Evolutionary conservation across 805 yeast genomes (phyloP), one percentile per base, ranked within the genome.

Genomic region (Yamadazyma takamatsuzukensis): DNA sequence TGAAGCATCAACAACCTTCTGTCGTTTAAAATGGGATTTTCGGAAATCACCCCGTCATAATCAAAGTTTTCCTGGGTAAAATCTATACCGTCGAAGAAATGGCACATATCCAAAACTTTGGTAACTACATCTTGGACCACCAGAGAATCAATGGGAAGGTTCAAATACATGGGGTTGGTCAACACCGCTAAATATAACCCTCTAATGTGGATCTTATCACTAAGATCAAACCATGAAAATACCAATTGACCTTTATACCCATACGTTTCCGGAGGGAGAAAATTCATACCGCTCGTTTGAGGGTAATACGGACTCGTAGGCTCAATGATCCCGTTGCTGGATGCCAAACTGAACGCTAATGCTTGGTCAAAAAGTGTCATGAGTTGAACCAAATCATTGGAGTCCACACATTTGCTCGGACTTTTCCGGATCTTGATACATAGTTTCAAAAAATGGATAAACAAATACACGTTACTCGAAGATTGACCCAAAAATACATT

Each of bases 161-260:
- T 30, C 15, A 37, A 27, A 21, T 39, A 44, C 39, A 32, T 33
- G 3, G 29, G 27, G 21, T 39, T 36, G n/a, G 39, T 37, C 31
- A 60, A 44, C 17, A 67, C 36, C 7, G 61, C 39, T 36, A 70
- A 26, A 36, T 58, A 41, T 24, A 59, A 47, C 23, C 64, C 56
- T 41, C 59, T 34, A 18, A 61, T 55, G 36, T 55, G 63, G 0
- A 64, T 49, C 32, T 70, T 72, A 32, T 74, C 76, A 3, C 72
- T 53, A 3, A 68, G 51, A 44, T 76, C 80, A 56, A 57, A 64
- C 80, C 80, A 75, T 18, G 56, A 48, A 32, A 54, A 44, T 12
- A 53, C 47, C 5, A 45, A 29, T 3, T 39, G 39, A 14, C 43
- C 38, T 7, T 21, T 30, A 18, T 41, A 40, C 11, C 48, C 48